Base-by-base conservation (phyloP, 73 alveolate species). In the Tetrahymena malaccensis region DNA sequence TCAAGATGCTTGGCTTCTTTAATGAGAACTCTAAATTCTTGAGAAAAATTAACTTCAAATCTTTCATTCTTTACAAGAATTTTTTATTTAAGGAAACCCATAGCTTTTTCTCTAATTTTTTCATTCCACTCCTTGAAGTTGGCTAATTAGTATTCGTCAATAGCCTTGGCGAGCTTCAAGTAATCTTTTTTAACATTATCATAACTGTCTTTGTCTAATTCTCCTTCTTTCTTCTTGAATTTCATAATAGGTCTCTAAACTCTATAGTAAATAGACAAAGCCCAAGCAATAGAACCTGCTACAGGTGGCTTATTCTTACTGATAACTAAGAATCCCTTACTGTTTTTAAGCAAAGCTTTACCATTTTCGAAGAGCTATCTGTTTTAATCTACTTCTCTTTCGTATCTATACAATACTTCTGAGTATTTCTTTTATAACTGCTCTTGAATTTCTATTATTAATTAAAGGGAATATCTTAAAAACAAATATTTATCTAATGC, bases 261-360 rank as follows among this genome's bases (percentile, higher is more conserved):
- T 96, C 99, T 97, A 16, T 97, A 98, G 96, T 98, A 97, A 94
- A 99, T 98, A 93, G 99, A 98, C 43, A 99, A 85, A 10, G 99
- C 99, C 99, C 99, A 99, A n/a, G 99, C 98, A 50, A 99, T 99
- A 56, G 99, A 98, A 4, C 99, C 99, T 19, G 99, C 99, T 4
- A 98, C 98, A 58, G 99, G 99, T 0, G 99, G 99, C 96, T 97
- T 99, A 95, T 99, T 99, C 96, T 99, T 99, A 57, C 99, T 96
- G 84, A 99, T 99, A 16, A 99, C 99, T 43, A 99, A 99, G 95
- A 96, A 96, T n/a, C 95, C 98, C 95, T 99, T 99, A 58, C 99
- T 97, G 84, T 98, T 98, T 22, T 99, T 99, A 56, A 99, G 99
- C 96, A 96, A 96, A 38, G 94, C 98, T 85, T 97, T 97, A 84